Evolutionary conservation across 441 rosid species (phyloP), one percentile per base, ranked within the genome.

Genomic region (Lepidium campestre): DNA sequence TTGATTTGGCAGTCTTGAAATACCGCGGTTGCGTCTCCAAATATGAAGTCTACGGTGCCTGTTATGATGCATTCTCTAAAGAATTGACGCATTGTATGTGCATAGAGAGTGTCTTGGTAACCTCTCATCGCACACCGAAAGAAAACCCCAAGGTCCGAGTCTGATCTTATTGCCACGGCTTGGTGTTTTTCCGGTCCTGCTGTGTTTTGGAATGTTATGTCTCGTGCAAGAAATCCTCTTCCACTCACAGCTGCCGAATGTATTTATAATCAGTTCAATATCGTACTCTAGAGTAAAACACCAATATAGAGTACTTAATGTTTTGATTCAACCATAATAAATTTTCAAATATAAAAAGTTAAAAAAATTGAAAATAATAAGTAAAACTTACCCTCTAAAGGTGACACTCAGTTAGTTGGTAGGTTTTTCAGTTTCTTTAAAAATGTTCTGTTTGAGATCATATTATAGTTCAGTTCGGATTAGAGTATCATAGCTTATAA

Each of bases 51-150:
- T 17, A 75, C 75, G 0, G 78, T 75, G 2, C 78, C 78, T 4
- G 79, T 79, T 68, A 90, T 80, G 8, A 65, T 63, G 79, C 98
- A 89, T 34, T 91, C 95, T 0, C 95, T 83, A 80, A 68, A 93
- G 78, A 90, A 93, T 39, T 91, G 97, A 4, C 98, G 89, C 91
- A 88, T 81, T 17, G 97, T 70, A 78, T 93, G 98, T 2, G 91
- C 83, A 58, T 93, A 93, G 57, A 93, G 92, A 3, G 98, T 74
- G 42, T 90, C 97, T 63, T 93, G 98, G 77, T 93, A 88, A 11
- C 97, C 94, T 53, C 34, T 81, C 42, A 93, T 62, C 0, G 81
- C 85, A 13, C 89, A 81, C n/a, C 86, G 79, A 62, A 59, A 90
- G 44, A 60, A 80, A 18, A 83, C 95, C 0, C 88, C 81, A 2